Evolutionary conservation across 305 asterid genomes (phyloP).

Genomic region (Striga hermonthica): DNA sequence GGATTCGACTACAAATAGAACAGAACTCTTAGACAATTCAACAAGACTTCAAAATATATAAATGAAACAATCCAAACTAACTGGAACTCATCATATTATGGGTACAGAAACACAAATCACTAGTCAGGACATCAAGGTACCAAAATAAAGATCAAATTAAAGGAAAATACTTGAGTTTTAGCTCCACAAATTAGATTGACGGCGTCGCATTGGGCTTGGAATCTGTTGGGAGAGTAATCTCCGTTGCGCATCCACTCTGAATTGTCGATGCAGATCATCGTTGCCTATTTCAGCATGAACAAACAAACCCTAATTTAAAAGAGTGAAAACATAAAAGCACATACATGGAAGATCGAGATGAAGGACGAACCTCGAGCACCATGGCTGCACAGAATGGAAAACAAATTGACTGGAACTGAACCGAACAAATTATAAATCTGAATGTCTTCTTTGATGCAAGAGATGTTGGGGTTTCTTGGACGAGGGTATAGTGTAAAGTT

Average conservation of each 20-base stretch:
- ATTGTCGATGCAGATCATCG: slow-evolving; percentile 96
- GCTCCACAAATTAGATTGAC: slow-evolving; percentile 95
- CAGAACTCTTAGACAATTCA: slow-evolving; percentile 17
- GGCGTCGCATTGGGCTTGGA: slow-evolving; percentile 90
- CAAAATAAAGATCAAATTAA: not conserved
- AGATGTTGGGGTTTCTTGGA: slow-evolving; percentile 32
- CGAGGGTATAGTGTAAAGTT: slow-evolving; percentile 19
- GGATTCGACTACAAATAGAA: slow-evolving; percentile 69
- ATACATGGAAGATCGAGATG: not conserved
- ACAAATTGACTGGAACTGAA: not conserved
- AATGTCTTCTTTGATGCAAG: slow-evolving; percentile 8
- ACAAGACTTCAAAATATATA: slow-evolving; percentile 11
- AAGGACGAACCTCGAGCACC: slow-evolving; percentile 20
- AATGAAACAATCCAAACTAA: slow-evolving; percentile 13
- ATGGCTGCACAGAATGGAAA: not conserved
- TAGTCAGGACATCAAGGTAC: slow-evolving; percentile 6
- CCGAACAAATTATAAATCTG: slow-evolving; percentile 1
- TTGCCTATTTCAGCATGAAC: slow-evolving; percentile 50
- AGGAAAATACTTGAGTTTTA: slow-evolving; percentile 69
- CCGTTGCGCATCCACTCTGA: slow-evolving; percentile 99
- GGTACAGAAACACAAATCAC: slow-evolving; percentile 22
- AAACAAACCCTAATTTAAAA: slow-evolving; percentile 26
- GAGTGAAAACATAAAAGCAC: not conserved
- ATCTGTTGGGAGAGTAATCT: slow-evolving; percentile 81
- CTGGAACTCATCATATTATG: slow-evolving; percentile 1